phyloP scores from a whole-genome alignment of 345 rosid genomes.

The Corchorus capsularis region DNA sequence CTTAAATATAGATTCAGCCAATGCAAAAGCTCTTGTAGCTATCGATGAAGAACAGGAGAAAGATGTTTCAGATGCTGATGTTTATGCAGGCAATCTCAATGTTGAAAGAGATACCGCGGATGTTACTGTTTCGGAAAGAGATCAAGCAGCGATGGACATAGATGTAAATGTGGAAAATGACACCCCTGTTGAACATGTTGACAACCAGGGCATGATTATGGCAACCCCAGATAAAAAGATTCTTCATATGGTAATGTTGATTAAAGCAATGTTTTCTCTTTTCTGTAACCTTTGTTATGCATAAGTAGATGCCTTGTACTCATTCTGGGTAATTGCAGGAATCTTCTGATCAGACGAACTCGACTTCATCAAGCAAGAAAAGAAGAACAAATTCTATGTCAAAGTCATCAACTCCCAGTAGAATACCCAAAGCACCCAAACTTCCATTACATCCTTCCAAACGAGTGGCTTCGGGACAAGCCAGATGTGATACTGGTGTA shows the following conservation, averaged over 20 bases:
- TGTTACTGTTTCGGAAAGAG: conserved; percentile 21
- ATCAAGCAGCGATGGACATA: conserved; percentile 24
- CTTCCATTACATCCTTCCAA: conserved; percentile 33
- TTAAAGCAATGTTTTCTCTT: conserved; percentile 15
- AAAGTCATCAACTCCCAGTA: conserved; percentile 31
- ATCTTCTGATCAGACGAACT: conserved; percentile 33
- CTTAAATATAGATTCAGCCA: conserved; percentile 8
- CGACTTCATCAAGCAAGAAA: conserved; percentile 39
- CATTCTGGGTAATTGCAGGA: conserved; percentile 30
- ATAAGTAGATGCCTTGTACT: neutral
- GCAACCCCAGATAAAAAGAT: conserved; percentile 30
- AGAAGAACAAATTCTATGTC: conserved; percentile 35
- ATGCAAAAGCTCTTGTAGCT: conserved; percentile 13
- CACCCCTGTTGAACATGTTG: conserved; percentile 24
- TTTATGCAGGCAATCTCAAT: conserved; percentile 15
- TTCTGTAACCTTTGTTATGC: conserved; percentile 2
- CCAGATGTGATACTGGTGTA: conserved; percentile 28
- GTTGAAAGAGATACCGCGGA: conserved; percentile 20
- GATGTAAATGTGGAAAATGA: conserved; percentile 27
- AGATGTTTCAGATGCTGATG: conserved; percentile 20
- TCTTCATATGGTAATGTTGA: conserved; percentile 39
- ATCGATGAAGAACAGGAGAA: conserved; percentile 29
- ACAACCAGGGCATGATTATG: conserved; percentile 16
- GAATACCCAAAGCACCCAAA: conserved; percentile 35
- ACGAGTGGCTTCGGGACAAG: conserved; percentile 25